phyloP scores from a whole-genome alignment of 257 asterid species.

The Lycium barbarum region DNA sequence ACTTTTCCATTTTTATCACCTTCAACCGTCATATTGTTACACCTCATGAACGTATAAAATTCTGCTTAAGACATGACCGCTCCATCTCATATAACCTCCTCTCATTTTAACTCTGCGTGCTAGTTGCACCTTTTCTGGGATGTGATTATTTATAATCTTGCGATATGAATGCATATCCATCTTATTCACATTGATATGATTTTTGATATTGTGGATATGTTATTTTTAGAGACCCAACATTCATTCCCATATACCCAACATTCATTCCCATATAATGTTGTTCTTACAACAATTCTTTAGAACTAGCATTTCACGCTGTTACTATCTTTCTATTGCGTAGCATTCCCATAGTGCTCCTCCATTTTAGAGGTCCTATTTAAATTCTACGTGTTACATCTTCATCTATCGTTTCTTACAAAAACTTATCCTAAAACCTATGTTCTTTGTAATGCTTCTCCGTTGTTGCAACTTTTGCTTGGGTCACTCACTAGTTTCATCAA shows the following conservation, averaged over 20 bases:
- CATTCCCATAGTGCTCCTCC: not conserved
- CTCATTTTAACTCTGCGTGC: not conserved
- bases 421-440: not conserved
- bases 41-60: not conserved
- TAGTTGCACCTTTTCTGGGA: not conserved
- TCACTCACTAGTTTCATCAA: not conserved
- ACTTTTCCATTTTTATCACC: constrained; percentile 19
- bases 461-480: not conserved
- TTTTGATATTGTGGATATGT: not conserved
- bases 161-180: constrained; percentile 18
- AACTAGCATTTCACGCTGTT: not conserved
- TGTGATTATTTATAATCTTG: not conserved
- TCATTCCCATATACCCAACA: not conserved
- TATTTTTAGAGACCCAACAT: constrained; percentile 3
- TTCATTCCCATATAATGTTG: not conserved
- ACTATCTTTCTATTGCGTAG: not conserved
- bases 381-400: not conserved
- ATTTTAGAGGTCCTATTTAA: not conserved
- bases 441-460: constrained; percentile 43
- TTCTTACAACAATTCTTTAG: not conserved
- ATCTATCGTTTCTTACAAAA: not conserved
- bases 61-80: not conserved
- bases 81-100: not conserved
- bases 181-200: not conserved
- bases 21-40: not conserved